These are phyloP conservation scores for Talaromyces liani DNA, from an alignment of 495 filamentous ascomycete species.

Conservation along the genomic window DNA sequence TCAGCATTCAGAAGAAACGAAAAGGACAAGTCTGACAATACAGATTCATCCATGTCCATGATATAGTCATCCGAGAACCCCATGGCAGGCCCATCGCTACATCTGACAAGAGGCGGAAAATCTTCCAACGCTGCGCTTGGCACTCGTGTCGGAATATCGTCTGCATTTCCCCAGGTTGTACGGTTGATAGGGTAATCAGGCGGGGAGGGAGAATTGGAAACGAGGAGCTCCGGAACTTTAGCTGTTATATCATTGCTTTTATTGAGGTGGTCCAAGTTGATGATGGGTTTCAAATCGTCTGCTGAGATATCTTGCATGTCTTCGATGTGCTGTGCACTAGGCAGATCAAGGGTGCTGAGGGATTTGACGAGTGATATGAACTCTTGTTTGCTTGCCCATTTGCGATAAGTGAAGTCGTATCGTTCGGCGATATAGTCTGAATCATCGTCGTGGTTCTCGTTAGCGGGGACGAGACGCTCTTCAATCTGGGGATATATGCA, in stretches of 20 bases:
- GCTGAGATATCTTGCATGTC: not conserved
- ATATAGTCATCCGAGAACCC: not conserved
- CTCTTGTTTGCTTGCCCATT: not conserved
- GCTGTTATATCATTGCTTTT: not conserved
- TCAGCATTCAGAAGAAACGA: not conserved
- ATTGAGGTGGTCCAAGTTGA: not conserved
- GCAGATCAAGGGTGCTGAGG: not conserved
- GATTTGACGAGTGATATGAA: not conserved
- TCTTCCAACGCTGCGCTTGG: constrained; percentile 1
- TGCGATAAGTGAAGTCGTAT: not conserved
- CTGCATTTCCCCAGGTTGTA: not conserved
- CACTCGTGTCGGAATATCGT: constrained; percentile 4
- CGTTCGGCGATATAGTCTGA: not conserved
- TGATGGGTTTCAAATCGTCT: not conserved
- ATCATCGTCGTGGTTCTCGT: not conserved
- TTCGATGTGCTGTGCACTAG: constrained; percentile 6
- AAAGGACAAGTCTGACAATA: not conserved
- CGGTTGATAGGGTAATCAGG: not conserved
- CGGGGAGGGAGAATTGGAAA: constrained; percentile 2
- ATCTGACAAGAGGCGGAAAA: constrained; percentile 5
- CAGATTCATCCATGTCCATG: not conserved
- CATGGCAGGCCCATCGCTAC: constrained; percentile 7
- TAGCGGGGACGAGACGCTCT: not conserved
- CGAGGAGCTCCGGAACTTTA: not conserved
- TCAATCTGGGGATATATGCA: not conserved